Evolutionary conservation across 306 rosid species (phyloP).

Genomic region (Leucaena leucocephala): DNA sequence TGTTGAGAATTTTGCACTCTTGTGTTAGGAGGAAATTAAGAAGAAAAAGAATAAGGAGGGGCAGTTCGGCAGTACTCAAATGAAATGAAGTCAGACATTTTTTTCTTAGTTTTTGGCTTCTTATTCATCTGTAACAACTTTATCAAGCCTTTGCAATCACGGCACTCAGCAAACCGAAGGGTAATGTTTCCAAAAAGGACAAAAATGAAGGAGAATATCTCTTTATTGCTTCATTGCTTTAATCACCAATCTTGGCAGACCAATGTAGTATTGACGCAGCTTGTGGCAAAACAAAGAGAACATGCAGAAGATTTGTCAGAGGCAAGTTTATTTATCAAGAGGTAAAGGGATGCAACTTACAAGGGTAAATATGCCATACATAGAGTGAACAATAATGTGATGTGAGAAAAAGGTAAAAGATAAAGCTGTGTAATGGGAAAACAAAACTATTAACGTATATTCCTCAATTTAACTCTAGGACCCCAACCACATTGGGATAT

Average conservation of each 20-base stretch:
- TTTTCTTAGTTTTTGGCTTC: conserved; percentile 51
- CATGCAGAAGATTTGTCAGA: conserved; percentile 34
- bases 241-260: conserved; percentile 37
- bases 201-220: conserved; percentile 30
- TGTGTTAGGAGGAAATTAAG: conserved; percentile 49
- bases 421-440: neutral
- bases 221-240: conserved; percentile 37
- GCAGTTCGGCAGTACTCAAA: conserved; percentile 49
- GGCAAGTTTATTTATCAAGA: neutral
- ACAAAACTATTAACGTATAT: neutral
- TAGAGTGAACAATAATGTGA: neutral
- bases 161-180: conserved; percentile 34
- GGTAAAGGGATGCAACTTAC: neutral
- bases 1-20: conserved; percentile 59
- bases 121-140: conserved; percentile 51
- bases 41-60: conserved; percentile 66
- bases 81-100: conserved; percentile 59
- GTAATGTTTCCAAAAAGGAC: conserved; percentile 32
- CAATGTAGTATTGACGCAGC: neutral
- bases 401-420: neutral
- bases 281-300: conserved; percentile 22
- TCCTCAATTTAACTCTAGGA: conserved; percentile 25
- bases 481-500: conserved; percentile 7
- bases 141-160: conserved; percentile 46
- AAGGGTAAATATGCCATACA: conserved; percentile 15